Evolutionary conservation across 2,329 filamentous ascomycete genomes (phyloP), one percentile per base, ranked within the genome.

Genomic region (Sphaerulina musiva): DNA sequence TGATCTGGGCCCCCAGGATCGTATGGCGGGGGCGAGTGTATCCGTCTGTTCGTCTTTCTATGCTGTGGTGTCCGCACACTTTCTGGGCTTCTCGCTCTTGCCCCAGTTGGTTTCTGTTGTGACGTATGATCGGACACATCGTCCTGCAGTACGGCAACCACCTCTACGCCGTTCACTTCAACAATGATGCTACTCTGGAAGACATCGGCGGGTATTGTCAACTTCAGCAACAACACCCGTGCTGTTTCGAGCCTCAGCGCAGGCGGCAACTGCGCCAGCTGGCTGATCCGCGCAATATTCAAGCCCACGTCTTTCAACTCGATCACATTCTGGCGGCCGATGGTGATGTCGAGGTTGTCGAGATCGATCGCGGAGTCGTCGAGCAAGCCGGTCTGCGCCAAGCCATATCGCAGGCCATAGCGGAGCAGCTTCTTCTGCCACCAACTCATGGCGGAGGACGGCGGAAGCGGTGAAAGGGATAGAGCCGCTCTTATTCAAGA

Each of bases 301-400:
- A 96, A 75, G 2, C 86, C 89, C 54, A 96, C 86, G 78, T 97
- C 86, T 63, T 85, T 83, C 63, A 96, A 84, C 70, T 95, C 91
- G 43, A 96, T 80, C 0, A 87, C 85, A 40, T 86, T 93, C 61
- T 85, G 85, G 70, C 85, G 84, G 34, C 93, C 93, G 72, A 89
- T 81, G 44, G 84, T 84, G 62, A 96, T 82, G 63, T 95, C 89
- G 59, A 97, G 74, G 62, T 89, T 89, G 60, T 93, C 89, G 58
- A 93, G 79, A 66, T 96, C 87, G 62, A 96, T 76, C 10, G 87
- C 85, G 67, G 95, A 86, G 54, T 89, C 87, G 66, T 97, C 93
- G 56, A 98, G 81, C 52, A 96, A 78, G 63, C 95, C 90, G 55
- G 95, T 78, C 54, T 85, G 84, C 23, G 86, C 86, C 41, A 98